Conservation (phyloP, 495 filamentous ascomycete genomes). For the Talaromyces adpressus region DNA sequence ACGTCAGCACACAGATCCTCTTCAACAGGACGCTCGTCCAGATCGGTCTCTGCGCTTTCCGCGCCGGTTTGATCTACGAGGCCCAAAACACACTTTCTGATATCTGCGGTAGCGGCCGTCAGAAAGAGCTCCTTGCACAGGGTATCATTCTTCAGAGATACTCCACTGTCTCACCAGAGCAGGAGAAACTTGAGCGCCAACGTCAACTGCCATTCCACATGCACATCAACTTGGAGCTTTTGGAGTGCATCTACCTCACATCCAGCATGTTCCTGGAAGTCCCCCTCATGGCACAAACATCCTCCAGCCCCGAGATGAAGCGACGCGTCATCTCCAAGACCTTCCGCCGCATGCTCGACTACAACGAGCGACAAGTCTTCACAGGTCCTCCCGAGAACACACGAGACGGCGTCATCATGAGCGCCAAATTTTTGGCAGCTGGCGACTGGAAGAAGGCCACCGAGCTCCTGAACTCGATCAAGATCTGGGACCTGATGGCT, state of each 20-base stretch:
- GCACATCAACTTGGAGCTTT: constrained; percentile 98
- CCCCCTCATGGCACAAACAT: constrained; percentile 90
- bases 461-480: constrained; percentile 88
- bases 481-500: constrained; percentile 96
- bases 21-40: constrained; percentile 98
- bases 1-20: constrained; percentile 93
- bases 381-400: constrained; percentile 98
- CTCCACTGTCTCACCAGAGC: constrained; percentile 90
- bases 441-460: constrained; percentile 98
- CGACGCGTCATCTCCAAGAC: constrained; percentile 99
- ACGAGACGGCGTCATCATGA: constrained; percentile 97
- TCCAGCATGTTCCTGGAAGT: constrained; percentile 99
- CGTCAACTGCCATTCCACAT: constrained; percentile 98
- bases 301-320: constrained; percentile 92
- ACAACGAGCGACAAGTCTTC: constrained; percentile 98
- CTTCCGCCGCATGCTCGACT: constrained; percentile 97
- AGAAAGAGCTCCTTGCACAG: constrained; percentile 97
- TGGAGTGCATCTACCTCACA: constrained; percentile 97
- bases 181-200: constrained; percentile 92
- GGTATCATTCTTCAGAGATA: constrained; percentile 97
- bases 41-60: constrained; percentile 97
- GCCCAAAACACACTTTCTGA: constrained; percentile 94
- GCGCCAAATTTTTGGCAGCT: constrained; percentile 88
- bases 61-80: constrained; percentile 92
- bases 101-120: constrained; percentile 91